Conservation (phyloP, 2,329 filamentous ascomycete species). For the Fusarium continuum region DNA sequence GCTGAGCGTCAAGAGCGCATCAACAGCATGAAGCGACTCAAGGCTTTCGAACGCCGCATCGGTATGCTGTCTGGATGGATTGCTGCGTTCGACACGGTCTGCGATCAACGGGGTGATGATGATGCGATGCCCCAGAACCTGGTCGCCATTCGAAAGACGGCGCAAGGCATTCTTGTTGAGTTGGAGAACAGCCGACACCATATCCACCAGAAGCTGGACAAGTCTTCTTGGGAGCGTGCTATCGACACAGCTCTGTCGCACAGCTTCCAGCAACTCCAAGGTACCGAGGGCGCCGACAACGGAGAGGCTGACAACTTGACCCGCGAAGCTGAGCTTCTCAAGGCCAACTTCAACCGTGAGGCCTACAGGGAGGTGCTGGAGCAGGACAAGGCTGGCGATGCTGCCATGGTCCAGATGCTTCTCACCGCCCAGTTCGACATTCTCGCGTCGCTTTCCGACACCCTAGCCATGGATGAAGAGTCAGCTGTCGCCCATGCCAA, state of each 20-base stretch:
- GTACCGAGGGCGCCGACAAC: slow-evolving; percentile 58
- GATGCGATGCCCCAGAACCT: slow-evolving; percentile 74
- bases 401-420: slow-evolving; percentile 80
- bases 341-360: slow-evolving; percentile 83
- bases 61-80: slow-evolving; percentile 91
- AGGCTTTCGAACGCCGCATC: slow-evolving; percentile 85
- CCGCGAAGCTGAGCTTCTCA: slow-evolving; percentile 86
- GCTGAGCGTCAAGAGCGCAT: slow-evolving; percentile 82
- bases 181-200: slow-evolving; percentile 91
- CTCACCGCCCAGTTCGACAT: slow-evolving; percentile 93
- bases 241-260: slow-evolving; percentile 90
- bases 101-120: slow-evolving; percentile 64
- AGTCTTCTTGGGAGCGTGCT: slow-evolving; percentile 84
- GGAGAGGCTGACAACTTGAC: slow-evolving; percentile 75
- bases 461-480: slow-evolving; percentile 82
- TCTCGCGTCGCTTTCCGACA: slow-evolving; percentile 81
- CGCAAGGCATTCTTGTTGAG: slow-evolving; percentile 87
- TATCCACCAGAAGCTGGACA: slow-evolving; percentile 83
- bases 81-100: slow-evolving; percentile 86
- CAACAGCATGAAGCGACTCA: slow-evolving; percentile 81
- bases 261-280: slow-evolving; percentile 79
- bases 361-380: slow-evolving; percentile 80
- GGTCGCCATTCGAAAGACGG: slow-evolving; percentile 82
- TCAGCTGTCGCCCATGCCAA: slow-evolving; percentile 85
- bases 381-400: slow-evolving; percentile 83